Conservation (phyloP, 257 asterid genomes). For the Solanum chiquidenum region DNA sequence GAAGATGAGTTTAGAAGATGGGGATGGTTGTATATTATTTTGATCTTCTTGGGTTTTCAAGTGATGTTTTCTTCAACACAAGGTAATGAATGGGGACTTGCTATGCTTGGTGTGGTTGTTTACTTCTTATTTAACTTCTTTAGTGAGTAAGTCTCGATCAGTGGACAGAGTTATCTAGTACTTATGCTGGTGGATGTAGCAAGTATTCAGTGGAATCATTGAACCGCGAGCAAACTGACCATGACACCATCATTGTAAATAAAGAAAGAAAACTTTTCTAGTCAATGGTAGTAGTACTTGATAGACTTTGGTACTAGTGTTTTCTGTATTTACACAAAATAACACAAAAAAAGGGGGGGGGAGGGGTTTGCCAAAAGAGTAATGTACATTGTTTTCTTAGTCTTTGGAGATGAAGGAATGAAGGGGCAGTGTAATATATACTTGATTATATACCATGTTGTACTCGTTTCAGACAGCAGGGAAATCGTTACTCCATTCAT, state of each 20-base stretch:
- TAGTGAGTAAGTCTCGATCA: not conserved
- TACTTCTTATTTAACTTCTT: conserved; percentile 2
- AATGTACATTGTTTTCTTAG: not conserved
- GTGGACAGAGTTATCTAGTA: not conserved
- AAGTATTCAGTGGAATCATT: not conserved
- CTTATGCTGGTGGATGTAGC: not conserved
- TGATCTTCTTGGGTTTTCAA: not conserved
- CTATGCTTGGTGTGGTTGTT: not conserved
- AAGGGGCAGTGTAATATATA: not conserved
- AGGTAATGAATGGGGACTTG: conserved; percentile 14
- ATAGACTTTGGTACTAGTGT: not conserved
- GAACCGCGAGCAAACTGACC: not conserved
- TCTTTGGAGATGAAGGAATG: not conserved
- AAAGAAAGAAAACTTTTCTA: not conserved
- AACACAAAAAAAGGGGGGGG: not conserved
- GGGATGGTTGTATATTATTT: conserved; percentile 7
- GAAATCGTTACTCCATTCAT: not conserved
- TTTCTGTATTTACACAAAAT: not conserved
- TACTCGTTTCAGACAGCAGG: not conserved
- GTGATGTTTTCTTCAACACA: not conserved
- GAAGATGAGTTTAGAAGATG: not conserved
- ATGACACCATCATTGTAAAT: not conserved
- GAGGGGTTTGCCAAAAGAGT: too few species aligned
- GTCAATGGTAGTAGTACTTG: not conserved
- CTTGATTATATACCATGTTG: not conserved